phyloP scores from a whole-genome alignment of 1,284 basidiomycete species.

The Ustilago trichophora region DNA sequence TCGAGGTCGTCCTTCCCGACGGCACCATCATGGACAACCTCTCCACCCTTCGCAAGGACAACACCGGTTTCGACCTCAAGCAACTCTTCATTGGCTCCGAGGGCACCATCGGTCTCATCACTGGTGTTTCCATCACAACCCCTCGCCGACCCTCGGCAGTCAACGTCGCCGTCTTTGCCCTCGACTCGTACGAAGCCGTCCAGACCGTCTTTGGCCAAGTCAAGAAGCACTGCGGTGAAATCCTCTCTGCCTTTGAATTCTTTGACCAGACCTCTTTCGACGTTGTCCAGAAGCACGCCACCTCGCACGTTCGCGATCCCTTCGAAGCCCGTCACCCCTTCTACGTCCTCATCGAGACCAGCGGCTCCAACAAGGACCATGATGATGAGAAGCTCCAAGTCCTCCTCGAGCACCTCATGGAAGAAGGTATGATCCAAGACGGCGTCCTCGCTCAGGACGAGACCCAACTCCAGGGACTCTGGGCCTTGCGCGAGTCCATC shows the following conservation, averaged over 20 bases:
- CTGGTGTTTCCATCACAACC: constrained; percentile 93
- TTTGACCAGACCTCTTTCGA: constrained; percentile 90
- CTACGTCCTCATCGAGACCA: constrained; percentile 92
- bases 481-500: constrained; percentile 92
- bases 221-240: constrained; percentile 83
- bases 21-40: constrained; percentile 74
- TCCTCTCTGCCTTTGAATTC: constrained; percentile 97
- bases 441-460: constrained; percentile 93
- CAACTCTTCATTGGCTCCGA: constrained; percentile 98
- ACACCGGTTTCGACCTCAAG: constrained; percentile 99
- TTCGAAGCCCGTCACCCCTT: constrained; percentile 62
- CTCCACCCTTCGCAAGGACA: constrained; percentile 85
- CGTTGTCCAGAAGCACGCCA: constrained; percentile 74
- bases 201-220: constrained; percentile 71
- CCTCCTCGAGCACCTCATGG: constrained; percentile 82
- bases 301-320: constrained; percentile 69
- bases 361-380: constrained; percentile 90
- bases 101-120: constrained; percentile 93
- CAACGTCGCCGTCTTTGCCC: constrained; percentile 72
- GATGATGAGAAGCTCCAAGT: constrained; percentile 94
- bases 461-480: constrained; percentile 86
- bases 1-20: constrained; percentile 95
- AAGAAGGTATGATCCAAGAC: constrained; percentile 81
- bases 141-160: constrained; percentile 77
- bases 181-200: constrained; percentile 71